Percentiles rank a stretch among this genome's conserved stretches.
phyloP scores from a whole-genome alignment of 225 moss, liverwort and hornwort genomes.

The Polytrichum formosum region DNA sequence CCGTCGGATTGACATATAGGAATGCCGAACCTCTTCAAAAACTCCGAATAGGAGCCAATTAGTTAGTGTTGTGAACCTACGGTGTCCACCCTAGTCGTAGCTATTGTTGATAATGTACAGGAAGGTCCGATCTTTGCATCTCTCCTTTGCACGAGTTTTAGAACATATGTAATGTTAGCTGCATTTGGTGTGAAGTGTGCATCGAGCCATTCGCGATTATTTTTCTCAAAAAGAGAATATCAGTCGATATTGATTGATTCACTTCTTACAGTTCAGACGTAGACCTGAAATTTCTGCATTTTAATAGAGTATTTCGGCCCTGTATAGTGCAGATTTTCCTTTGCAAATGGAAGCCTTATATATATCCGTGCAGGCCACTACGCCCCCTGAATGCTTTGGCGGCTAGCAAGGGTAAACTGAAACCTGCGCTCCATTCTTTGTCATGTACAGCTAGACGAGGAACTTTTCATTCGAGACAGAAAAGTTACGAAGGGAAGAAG shows the following conservation, averaged over 20 bases:
- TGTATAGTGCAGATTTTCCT: neutral
- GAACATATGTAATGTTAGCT: constrained; percentile 16
- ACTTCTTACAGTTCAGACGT: too few relatives aligned
- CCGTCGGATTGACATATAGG: constrained; percentile 50
- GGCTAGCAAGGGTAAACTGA: constrained; percentile 14
- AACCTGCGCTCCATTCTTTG: constrained; percentile 22
- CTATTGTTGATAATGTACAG: neutral
- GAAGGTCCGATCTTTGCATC: constrained; percentile 1
- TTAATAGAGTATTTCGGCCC: neutral
- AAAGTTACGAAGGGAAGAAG: constrained; percentile 13
- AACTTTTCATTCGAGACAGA: constrained; percentile 14
- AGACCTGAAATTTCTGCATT: too few relatives aligned
- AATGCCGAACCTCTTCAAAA: constrained; percentile 29
- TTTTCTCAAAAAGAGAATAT: neutral
- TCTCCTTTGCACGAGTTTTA: constrained; percentile 12
- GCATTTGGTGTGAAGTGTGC: constrained; percentile 2
- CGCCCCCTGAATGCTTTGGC: constrained; percentile 13
- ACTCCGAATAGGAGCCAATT: neutral
- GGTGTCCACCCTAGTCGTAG: neutral
- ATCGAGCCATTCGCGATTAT: neutral
- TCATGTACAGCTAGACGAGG: constrained; percentile 14
- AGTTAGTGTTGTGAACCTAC: neutral
- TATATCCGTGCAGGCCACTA: constrained; percentile 27
- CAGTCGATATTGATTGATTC: too few relatives aligned
- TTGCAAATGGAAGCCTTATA: constrained; percentile 29